A percentile compares a stretch with the other conserved stretches of the same genome.
phyloP scores from a whole-genome alignment of 2,329 filamentous ascomycete species.

The Rutstroemia sp. region DNA sequence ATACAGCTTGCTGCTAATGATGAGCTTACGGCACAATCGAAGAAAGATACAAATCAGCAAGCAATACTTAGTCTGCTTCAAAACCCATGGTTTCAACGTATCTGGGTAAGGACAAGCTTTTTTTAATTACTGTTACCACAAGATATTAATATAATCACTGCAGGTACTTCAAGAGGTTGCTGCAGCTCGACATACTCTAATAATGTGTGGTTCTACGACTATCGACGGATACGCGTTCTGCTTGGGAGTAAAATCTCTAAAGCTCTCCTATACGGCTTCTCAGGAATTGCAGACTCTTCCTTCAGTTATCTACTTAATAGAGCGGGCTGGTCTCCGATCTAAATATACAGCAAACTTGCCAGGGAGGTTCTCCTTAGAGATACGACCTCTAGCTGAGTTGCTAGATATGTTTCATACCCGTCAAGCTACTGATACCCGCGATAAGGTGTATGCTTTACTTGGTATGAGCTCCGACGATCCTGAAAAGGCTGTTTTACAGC shows the following conservation, averaged over 20 bases:
- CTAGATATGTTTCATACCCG: neutral
- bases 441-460: neutral
- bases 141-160: neutral
- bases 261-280: neutral
- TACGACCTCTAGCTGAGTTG: neutral
- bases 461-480: neutral
- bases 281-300: neutral
- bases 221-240: neutral
- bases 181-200: accelerated
- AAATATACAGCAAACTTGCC: neutral
- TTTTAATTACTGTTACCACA: too few species aligned
- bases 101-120: neutral
- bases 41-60: neutral
- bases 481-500: neutral
- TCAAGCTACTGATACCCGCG: accelerated
- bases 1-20: too few species aligned
- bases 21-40: too few species aligned
- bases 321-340: neutral
- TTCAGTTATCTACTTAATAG: neutral
- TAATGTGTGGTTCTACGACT: neutral
- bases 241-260: neutral
- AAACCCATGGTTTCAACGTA: neutral
- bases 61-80: neutral
- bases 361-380: neutral
- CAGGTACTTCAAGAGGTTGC: neutral